Conservation (phyloP, 78 protist genomes). For the Dictyostelium intermedium region DNA sequence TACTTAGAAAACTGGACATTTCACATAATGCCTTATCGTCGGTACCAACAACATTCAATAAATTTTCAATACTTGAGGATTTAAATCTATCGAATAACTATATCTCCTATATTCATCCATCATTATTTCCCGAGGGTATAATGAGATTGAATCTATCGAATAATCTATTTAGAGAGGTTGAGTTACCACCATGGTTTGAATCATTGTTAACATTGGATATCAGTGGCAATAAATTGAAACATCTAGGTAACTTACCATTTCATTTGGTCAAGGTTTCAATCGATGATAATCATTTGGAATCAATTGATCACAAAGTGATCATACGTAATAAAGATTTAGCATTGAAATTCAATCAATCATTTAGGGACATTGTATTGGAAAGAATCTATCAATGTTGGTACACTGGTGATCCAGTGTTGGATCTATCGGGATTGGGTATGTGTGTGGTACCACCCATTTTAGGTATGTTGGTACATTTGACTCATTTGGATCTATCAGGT, state of each 20-base stretch:
- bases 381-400: conserved; percentile 56
- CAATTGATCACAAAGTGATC: conserved; percentile 32
- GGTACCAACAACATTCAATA: conserved; percentile 9
- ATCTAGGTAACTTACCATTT: conserved; percentile 50
- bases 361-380: conserved; percentile 46
- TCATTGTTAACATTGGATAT: conserved; percentile 2
- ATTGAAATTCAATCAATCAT: conserved; percentile 19
- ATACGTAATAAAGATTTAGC: conserved; percentile 11
- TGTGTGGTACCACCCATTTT: not conserved
- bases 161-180: conserved; percentile 12
- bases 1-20: conserved; percentile 24
- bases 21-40: not conserved
- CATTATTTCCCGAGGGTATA: conserved; percentile 20
- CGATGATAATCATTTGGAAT: conserved; percentile 40
- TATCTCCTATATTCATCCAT: conserved; percentile 8
- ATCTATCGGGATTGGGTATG: conserved; percentile 63
- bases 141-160: conserved; percentile 30
- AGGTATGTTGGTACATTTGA: conserved; percentile 41
- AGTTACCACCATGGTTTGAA: conserved; percentile 52
- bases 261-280: conserved; percentile 8
- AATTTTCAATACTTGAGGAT: conserved; percentile 2
- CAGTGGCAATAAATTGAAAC: conserved; percentile 1
- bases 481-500: conserved; percentile 55
- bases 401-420: conserved; percentile 24
- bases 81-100: conserved; percentile 17